phyloP scores from a whole-genome alignment of 192 early-diverging fungal genomes.

The Geranomyces variabilis region DNA sequence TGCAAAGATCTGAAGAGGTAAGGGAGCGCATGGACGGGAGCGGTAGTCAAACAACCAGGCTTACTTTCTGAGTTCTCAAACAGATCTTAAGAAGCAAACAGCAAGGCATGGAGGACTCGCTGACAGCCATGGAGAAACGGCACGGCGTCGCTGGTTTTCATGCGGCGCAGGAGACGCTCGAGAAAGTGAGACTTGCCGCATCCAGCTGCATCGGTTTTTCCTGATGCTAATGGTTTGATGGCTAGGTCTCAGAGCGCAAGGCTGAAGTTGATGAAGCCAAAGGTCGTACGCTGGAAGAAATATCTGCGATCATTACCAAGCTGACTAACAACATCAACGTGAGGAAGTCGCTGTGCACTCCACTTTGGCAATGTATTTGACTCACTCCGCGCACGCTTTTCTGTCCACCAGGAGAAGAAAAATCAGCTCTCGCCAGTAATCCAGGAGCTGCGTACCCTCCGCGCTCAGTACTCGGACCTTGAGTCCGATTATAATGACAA shows the following conservation, averaged over 20 bases:
- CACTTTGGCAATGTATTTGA: neutral
- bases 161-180: conserved; percentile 51
- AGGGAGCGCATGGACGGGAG: neutral
- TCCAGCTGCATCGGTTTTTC: too few species aligned
- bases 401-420: conserved; percentile 50
- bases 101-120: conserved; percentile 29
- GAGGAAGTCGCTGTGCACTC: neutral
- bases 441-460: conserved; percentile 51
- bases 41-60: neutral
- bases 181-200: conserved; percentile 34
- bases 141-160: conserved; percentile 48
- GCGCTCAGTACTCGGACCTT: conserved; percentile 48
- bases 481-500: conserved; percentile 60
- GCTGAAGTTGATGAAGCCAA: conserved; percentile 61
- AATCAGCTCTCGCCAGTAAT: conserved; percentile 55
- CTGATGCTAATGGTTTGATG: neutral
- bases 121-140: conserved; percentile 43
- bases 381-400: neutral
- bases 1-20: conserved; percentile 63
- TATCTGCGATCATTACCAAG: conserved; percentile 54
- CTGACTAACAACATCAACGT: conserved; percentile 56
- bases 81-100: conserved; percentile 42
- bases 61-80: neutral
- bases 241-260: conserved; percentile 58
- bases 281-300: conserved; percentile 57